Evolutionary conservation across 2,329 filamentous ascomycete species (phyloP), one percentile per base, ranked within the genome.

Genomic region (Sarocladium kiliense): DNA sequence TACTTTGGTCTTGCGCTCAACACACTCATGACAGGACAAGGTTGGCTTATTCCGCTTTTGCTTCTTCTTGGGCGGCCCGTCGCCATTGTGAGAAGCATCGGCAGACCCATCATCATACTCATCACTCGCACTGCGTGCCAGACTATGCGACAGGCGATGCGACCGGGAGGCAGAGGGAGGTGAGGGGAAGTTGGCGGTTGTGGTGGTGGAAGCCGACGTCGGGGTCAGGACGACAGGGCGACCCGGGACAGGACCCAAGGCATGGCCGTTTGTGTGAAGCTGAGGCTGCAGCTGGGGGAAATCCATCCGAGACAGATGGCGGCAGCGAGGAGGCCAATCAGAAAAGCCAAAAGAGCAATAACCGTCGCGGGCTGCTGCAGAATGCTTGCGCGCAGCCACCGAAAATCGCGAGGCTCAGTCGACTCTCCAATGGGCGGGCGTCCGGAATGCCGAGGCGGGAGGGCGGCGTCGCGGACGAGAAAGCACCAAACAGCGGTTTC

Each of bases 41-140:
- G 88, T 92, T 3, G 89, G 89, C 69, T 93, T 93, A 71, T 93
- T 93, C 49, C 89, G 82, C 74, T 88, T 91, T 73, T 92, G 88
- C 72, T 88, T 90, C 74, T 88, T 89, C 68, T 74, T 79, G 11
- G 73, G 66, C n/a, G 74, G 77, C 42, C 74, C 70, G 34, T 68
- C 67, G n/a, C 59, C 61, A 56, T 58, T 54, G 57, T 61, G 6
- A 56, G 57, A 14, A 57, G 57, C 2, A 21, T 27, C 25, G n/a
- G 49, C 60, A 58, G 64, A 60, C 25, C 58, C 57, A 25, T 66
- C 64, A 34, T 61, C 58, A 32, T 51, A 32, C 30, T 51, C 44
- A 23, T 49, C 47, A 21, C 30, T 51, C 10, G 11, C 16, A 51
- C 47, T 36, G 47, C 47, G 47, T 16, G 27, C 47, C 14, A 36